Conservation (phyloP, 345 rosid genomes). For the Populus ilicifolia region DNA sequence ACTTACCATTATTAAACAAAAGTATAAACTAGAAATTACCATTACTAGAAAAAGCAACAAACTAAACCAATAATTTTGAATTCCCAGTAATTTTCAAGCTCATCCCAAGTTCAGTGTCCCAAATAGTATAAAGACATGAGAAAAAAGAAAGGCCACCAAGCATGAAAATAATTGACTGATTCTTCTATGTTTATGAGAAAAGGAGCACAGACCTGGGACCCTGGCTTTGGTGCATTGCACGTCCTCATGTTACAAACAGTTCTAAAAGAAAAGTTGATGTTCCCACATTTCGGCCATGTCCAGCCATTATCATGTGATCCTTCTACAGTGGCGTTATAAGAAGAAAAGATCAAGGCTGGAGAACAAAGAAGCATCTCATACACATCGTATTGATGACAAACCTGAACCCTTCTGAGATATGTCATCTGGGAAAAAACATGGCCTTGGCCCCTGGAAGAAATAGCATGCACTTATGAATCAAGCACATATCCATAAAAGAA, state of each 20-base stretch:
- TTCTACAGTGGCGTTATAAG: conserved; percentile 38
- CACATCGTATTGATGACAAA: conserved; percentile 15
- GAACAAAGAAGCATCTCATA: background rate
- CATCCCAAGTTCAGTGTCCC: background rate
- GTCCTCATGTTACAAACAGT: conserved; percentile 97
- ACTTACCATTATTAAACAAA: background rate
- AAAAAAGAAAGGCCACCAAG: background rate
- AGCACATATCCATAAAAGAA: background rate
- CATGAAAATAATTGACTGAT: background rate
- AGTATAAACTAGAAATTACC: background rate
- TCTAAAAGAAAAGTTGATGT: conserved; percentile 91
- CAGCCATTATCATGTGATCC: conserved; percentile 86
- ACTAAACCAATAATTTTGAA: background rate
- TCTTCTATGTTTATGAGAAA: background rate
- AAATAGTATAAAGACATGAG: background rate
- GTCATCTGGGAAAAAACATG: conserved; percentile 78
- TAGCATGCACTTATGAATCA: background rate
- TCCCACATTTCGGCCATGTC: conserved; percentile 97
- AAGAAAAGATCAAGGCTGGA: conserved; percentile 7
- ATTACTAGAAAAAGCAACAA: background rate
- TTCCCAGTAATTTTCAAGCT: background rate
- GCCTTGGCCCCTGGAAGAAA: conserved; percentile 70
- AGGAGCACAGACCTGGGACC: conserved; percentile 68
- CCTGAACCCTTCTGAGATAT: conserved; percentile 60
- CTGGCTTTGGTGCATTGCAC: conserved; percentile 97